These are phyloP conservation scores for Coleophoma crateriformis DNA, from an alignment of 2,329 filamentous ascomycete genomes.

Conservation along the genomic window DNA sequence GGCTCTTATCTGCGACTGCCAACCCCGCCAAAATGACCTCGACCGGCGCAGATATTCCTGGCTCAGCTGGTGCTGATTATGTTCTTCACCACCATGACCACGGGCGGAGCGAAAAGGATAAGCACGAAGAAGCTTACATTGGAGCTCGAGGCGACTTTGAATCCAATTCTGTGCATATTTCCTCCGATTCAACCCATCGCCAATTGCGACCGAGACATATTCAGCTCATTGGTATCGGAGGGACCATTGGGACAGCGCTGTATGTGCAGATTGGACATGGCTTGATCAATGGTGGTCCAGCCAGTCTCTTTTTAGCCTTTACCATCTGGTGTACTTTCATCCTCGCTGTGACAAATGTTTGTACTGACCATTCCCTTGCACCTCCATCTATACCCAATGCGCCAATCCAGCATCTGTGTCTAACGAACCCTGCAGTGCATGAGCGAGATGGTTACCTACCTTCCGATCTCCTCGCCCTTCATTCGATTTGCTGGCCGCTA, in stretches of 20 bases:
- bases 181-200: slow-evolving; percentile 26
- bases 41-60: neutral
- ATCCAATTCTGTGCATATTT: slow-evolving; percentile 3
- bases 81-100: neutral
- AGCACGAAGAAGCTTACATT: slow-evolving; percentile 13
- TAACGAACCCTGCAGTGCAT: slow-evolving; percentile 31
- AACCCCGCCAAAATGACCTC: neutral
- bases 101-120: slow-evolving; percentile 4
- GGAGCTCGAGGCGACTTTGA: slow-evolving; percentile 6
- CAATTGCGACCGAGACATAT: slow-evolving; percentile 32
- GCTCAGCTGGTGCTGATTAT: neutral
- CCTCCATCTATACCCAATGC: slow-evolving; percentile 33
- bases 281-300: slow-evolving; percentile 53
- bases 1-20: neutral
- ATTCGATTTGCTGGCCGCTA: slow-evolving; percentile 72
- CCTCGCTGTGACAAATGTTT: slow-evolving; percentile 49
- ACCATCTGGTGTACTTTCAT: slow-evolving; percentile 57
- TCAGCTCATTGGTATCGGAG: slow-evolving; percentile 47
- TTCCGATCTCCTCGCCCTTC: slow-evolving; percentile 73
- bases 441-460: slow-evolving; percentile 72
- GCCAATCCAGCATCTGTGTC: slow-evolving; percentile 61
- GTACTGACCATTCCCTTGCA: slow-evolving; percentile 4
- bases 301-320: slow-evolving; percentile 52
- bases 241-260: slow-evolving; percentile 57
- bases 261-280: slow-evolving; percentile 48